Evolutionary conservation across 192 early-diverging fungal genomes (phyloP).

Genomic region (Geosiphon pyriformis): DNA sequence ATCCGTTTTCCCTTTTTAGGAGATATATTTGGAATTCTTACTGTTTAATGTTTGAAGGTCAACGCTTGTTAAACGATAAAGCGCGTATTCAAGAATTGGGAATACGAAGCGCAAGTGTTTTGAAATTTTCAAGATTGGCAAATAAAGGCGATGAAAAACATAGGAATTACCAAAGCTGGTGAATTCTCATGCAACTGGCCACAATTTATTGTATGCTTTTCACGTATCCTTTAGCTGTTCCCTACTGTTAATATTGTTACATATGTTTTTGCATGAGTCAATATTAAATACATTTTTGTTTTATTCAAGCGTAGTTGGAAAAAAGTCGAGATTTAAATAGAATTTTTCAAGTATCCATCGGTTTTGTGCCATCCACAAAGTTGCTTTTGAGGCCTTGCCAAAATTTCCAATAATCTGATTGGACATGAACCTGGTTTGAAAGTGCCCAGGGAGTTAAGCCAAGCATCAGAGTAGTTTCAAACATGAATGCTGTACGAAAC

Average conservation of each 20-base stretch:
- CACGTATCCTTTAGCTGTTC: too few species aligned
- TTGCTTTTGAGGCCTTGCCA: slow-evolving; percentile 62
- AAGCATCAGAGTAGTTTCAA: slow-evolving; percentile 81
- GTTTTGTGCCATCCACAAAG: slow-evolving; percentile 24
- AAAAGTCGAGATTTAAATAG: too few species aligned
- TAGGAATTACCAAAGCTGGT: background rate
- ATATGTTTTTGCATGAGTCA: too few species aligned
- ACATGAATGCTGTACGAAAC: slow-evolving; percentile 82
- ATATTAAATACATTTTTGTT: too few species aligned
- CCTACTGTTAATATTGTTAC: too few species aligned
- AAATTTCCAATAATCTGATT: slow-evolving; percentile 83
- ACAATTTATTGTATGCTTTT: too few species aligned
- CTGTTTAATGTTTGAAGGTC: slow-evolving; percentile 21
- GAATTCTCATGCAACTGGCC: too few species aligned
- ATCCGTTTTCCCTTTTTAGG: background rate
- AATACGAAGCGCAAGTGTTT: slow-evolving; percentile 16
- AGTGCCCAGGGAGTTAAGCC: slow-evolving; percentile 79
- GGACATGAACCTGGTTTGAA: slow-evolving; percentile 61
- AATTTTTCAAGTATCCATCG: too few species aligned
- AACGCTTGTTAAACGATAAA: slow-evolving; percentile 16
- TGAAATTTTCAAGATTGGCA: slow-evolving; percentile 15
- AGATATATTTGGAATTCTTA: slow-evolving; percentile 25
- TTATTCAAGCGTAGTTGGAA: too few species aligned
- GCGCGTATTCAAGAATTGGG: slow-evolving; percentile 14
- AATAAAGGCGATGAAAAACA: background rate